These are phyloP conservation scores for Amylocarpus encephaloides DNA, from an alignment of 2,329 filamentous ascomycete genomes.

Conservation along the genomic window DNA sequence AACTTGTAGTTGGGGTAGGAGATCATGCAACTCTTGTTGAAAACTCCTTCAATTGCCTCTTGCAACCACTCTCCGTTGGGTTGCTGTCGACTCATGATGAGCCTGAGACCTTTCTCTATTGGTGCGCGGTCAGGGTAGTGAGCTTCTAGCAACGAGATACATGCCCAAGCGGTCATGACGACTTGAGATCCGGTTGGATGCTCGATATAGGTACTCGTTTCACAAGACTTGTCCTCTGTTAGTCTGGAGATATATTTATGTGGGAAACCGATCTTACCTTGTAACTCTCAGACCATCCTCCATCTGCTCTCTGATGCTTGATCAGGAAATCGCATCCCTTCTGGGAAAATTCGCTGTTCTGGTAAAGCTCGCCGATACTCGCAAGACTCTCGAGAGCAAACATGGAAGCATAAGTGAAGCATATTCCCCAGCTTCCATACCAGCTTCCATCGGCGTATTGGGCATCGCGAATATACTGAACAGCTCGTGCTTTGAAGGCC, in stretches of 20 bases:
- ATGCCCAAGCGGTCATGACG: slow-evolving; percentile 89
- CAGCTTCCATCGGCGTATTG: slow-evolving; percentile 83
- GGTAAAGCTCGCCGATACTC: slow-evolving; percentile 74
- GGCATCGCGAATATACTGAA: slow-evolving; percentile 73
- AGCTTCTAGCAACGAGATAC: slow-evolving; percentile 76
- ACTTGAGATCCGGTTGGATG: slow-evolving; percentile 75
- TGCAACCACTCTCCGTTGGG: slow-evolving; percentile 90
- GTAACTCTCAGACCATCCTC: slow-evolving; percentile 96
- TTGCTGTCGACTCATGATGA: slow-evolving; percentile 83
- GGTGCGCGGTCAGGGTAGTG: slow-evolving; percentile 69
- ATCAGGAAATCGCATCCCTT: slow-evolving; percentile 82
- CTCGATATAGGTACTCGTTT: slow-evolving; percentile 67
- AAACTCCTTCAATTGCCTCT: slow-evolving; percentile 94
- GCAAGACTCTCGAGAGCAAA: slow-evolving; percentile 86
- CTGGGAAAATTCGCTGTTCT: slow-evolving; percentile 62
- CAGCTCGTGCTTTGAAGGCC: slow-evolving; percentile 63
- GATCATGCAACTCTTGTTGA: slow-evolving; percentile 99
- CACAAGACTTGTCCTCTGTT: slow-evolving; percentile 57
- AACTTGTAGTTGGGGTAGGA: slow-evolving; percentile 99
- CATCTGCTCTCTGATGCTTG: slow-evolving; percentile 77
- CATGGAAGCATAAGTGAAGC: slow-evolving; percentile 95
- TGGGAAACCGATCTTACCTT: slow-evolving; percentile 39
- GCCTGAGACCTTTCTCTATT: slow-evolving; percentile 64
- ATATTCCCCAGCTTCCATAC: slow-evolving; percentile 98
- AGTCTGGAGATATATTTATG: slow-evolving; percentile 12